Percentiles rank a stretch among this genome's conserved stretches.
These are phyloP conservation scores for Sicyos baderoa DNA, from an alignment of 306 rosid genomes.

Conservation along the genomic window DNA sequence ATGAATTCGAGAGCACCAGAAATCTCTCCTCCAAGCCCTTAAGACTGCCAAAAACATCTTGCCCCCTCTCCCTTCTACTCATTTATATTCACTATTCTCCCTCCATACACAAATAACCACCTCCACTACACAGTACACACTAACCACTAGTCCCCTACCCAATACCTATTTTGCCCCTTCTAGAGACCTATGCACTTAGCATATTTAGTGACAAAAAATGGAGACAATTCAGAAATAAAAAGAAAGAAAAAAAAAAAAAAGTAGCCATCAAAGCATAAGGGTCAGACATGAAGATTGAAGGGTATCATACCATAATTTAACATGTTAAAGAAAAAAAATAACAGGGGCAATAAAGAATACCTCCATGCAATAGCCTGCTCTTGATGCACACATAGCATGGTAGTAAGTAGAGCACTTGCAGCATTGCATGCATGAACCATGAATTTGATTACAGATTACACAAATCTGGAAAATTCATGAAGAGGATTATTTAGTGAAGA, in stretches of 20 bases:
- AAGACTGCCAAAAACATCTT: too few species aligned
- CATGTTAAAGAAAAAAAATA: not conserved
- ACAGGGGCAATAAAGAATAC: slow-evolving; percentile 27
- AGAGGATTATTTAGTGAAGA: slow-evolving; percentile 3
- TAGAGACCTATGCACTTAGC: not conserved
- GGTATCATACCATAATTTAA: not conserved
- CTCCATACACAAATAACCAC: too few species aligned
- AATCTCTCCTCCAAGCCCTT: too few species aligned
- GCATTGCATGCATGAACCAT: slow-evolving; percentile 97
- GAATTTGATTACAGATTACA: slow-evolving; percentile 94
- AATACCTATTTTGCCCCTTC: too few species aligned
- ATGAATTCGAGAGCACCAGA: too few species aligned
- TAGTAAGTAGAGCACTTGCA: slow-evolving; percentile 98
- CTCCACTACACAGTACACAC: too few species aligned
- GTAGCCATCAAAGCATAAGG: not conserved
- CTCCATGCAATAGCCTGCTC: slow-evolving; percentile 99
- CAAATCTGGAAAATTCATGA: slow-evolving; percentile 67
- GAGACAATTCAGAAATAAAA: slow-evolving; percentile 1
- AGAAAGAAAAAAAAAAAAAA: not conserved
- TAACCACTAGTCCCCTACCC: too few species aligned
- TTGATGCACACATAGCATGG: slow-evolving; percentile 99
- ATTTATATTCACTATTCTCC: too few species aligned
- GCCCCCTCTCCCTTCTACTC: too few species aligned
- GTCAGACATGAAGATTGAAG: not conserved
- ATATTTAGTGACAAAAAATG: not conserved